Conservation (phyloP, 768 basidiomycete species). For the Serendipita sp. region DNA sequence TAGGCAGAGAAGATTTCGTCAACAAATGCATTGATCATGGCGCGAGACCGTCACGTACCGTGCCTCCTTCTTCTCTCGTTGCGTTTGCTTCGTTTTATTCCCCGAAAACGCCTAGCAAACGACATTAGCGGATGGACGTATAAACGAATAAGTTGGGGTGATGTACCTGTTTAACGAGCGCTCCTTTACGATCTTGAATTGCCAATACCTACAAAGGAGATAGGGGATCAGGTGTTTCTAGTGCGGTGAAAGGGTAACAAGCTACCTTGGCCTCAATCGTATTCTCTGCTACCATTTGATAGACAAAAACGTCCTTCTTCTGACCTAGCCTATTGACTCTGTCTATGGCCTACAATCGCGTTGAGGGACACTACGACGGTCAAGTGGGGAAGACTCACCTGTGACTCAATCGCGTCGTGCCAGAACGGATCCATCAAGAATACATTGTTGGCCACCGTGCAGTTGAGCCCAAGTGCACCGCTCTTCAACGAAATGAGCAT, state of each 20-base stretch:
- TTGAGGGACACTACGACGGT: neutral
- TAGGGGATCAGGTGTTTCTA: neutral
- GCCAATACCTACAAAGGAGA: constrained; percentile 58
- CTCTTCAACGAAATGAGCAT: constrained; percentile 75
- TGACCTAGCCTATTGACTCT: constrained; percentile 47
- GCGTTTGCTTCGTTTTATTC: constrained; percentile 58
- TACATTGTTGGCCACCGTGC: constrained; percentile 78
- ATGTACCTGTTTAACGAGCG: constrained; percentile 52
- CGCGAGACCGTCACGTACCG: constrained; percentile 22
- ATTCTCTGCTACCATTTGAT: constrained; percentile 78
- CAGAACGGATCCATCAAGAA: constrained; percentile 17
- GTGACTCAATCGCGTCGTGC: constrained; percentile 65
- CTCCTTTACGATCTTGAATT: constrained; percentile 77
- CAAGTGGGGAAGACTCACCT: constrained; percentile 30
- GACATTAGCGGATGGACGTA: neutral
- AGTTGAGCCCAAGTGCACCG: constrained; percentile 74
- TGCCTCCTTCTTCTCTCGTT: constrained; percentile 62
- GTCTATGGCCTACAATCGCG: neutral
- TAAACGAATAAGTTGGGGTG: neutral
- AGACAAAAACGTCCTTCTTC: constrained; percentile 67
- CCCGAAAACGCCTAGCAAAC: constrained; percentile 64
- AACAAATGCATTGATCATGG: no score
- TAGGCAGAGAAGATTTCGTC: no score
- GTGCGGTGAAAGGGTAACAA: neutral
- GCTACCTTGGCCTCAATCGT: constrained; percentile 72